Conservation (phyloP, 768 basidiomycete genomes). For the Lactarius hatsudake region DNA sequence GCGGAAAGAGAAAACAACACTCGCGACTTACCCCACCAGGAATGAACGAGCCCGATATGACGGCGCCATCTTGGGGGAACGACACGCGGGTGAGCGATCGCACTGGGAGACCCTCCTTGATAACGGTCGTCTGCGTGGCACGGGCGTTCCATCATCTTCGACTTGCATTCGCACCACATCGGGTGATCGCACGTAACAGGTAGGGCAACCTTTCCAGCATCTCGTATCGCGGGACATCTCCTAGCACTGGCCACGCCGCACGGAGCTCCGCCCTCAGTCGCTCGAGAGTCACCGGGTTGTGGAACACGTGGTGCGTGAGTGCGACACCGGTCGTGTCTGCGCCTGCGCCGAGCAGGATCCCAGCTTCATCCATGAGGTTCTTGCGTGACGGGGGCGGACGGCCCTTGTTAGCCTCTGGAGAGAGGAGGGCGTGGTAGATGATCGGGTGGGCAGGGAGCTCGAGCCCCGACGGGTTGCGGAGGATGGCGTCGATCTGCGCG, state of each 20-base stretch:
- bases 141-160: background rate
- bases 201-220: constrained; percentile 46
- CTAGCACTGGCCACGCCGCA: constrained; percentile 43
- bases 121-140: constrained; percentile 42
- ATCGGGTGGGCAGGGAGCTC: constrained; percentile 35
- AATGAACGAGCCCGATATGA: constrained; percentile 37
- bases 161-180: background rate
- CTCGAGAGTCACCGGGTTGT: constrained; percentile 33
- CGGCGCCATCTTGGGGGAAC: constrained; percentile 36
- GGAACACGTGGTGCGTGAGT: constrained; percentile 39
- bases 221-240: constrained; percentile 35
- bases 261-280: constrained; percentile 36
- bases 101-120: constrained; percentile 47
- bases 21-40: constrained; percentile 39
- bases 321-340: constrained; percentile 45
- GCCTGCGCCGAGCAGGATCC: constrained; percentile 39
- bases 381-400: constrained; percentile 33
- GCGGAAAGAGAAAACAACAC: background rate
- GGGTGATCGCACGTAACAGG: constrained; percentile 36
- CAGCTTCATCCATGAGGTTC: constrained; percentile 31
- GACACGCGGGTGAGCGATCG: constrained; percentile 41
- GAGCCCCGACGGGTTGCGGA: constrained; percentile 31
- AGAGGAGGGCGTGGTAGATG: constrained; percentile 38
- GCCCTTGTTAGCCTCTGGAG: constrained; percentile 27
- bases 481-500: constrained; percentile 28